Conservation (phyloP, 768 basidiomycete species). For the Boletus reticuloceps region DNA sequence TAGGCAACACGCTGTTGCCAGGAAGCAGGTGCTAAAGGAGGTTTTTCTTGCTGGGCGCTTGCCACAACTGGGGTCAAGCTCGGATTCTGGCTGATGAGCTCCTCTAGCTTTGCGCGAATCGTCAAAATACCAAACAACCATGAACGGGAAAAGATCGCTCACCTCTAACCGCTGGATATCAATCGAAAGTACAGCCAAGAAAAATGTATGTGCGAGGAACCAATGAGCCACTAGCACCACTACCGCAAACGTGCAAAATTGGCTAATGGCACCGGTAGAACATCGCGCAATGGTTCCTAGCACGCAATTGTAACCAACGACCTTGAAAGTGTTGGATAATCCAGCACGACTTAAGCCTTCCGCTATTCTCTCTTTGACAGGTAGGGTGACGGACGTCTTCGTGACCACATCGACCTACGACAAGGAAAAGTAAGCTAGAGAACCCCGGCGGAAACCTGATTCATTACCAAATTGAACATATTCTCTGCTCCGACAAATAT, state of each 20-base stretch:
- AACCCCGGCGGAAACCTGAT: conserved; percentile 2
- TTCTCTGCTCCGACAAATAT: conserved; percentile 96
- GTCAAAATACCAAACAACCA: conserved; percentile 10
- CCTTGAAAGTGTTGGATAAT: conserved; percentile 89
- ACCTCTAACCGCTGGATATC: conserved; percentile 93
- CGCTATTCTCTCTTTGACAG: conserved; percentile 90
- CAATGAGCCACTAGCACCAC: conserved; percentile 96
- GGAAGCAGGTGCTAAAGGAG: conserved; percentile 16
- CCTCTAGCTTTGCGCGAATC: conserved; percentile 57
- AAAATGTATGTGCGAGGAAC: conserved; percentile 96
- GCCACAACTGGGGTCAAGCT: conserved; percentile 47
- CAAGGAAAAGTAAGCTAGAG: conserved; percentile 24
- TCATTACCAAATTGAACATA: conserved; percentile 87
- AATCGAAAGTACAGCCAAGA: conserved; percentile 90
- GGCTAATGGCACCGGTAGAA: conserved; percentile 77
- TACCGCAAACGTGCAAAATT: conserved; percentile 91
- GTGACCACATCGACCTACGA: conserved; percentile 79
- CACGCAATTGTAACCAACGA: conserved; percentile 80
- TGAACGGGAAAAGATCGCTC: conserved; percentile 11
- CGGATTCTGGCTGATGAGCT: conserved; percentile 76
- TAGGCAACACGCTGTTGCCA: conserved; percentile 32
- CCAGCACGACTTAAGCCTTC: conserved; percentile 88
- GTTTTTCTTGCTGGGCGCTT: conserved; percentile 21
- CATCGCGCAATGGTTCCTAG: conserved; percentile 74
- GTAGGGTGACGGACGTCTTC: conserved; percentile 78